Percentiles rank a stretch among this genome's conserved stretches.
Evolutionary conservation across 2,329 filamentous ascomycete genomes (phyloP).

Genomic region (Alternaria rosae): DNA sequence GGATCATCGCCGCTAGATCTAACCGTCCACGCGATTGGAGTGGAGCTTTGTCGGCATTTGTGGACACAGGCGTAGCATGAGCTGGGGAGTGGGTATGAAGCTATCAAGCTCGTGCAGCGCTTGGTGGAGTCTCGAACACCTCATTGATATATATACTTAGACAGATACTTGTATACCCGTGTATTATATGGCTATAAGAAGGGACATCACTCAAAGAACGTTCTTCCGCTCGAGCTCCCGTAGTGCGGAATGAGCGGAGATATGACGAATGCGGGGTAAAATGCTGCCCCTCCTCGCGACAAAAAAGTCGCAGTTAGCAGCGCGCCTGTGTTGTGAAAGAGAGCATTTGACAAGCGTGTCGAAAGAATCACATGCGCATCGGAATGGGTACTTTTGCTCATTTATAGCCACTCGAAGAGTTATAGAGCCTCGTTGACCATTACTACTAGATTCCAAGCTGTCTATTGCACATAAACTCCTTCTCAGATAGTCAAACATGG

Average conservation of each 20-base stretch:
- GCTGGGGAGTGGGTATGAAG: conserved; percentile 4
- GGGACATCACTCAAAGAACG: background rate
- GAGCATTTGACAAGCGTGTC: background rate
- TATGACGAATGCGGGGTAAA: conserved; percentile 19
- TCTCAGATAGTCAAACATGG: background rate
- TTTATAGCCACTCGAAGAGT: conserved; percentile 1
- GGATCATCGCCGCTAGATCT: conserved; percentile 7
- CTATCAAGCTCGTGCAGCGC: background rate
- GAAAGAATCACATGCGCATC: background rate
- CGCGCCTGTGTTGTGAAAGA: background rate
- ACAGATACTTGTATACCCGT: background rate
- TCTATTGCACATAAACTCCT: conserved; percentile 5
- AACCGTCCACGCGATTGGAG: conserved; percentile 12
- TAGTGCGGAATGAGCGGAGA: background rate
- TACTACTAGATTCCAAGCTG: conserved; percentile 1
- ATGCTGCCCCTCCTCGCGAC: conserved; percentile 11
- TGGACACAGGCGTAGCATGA: conserved; percentile 3
- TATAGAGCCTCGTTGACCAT: background rate
- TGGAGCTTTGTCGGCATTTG: conserved; percentile 14
- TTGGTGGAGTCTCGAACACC: background rate
- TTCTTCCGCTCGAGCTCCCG: background rate
- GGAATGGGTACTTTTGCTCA: background rate
- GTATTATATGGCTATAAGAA: too few relatives aligned
- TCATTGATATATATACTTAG: background rate
- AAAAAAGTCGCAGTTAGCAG: conserved; percentile 4